A percentile compares a stretch with the other conserved stretches of the same genome.
Evolutionary conservation across 345 rosid genomes (phyloP).

Genomic region (Excoecaria agallocha): DNA sequence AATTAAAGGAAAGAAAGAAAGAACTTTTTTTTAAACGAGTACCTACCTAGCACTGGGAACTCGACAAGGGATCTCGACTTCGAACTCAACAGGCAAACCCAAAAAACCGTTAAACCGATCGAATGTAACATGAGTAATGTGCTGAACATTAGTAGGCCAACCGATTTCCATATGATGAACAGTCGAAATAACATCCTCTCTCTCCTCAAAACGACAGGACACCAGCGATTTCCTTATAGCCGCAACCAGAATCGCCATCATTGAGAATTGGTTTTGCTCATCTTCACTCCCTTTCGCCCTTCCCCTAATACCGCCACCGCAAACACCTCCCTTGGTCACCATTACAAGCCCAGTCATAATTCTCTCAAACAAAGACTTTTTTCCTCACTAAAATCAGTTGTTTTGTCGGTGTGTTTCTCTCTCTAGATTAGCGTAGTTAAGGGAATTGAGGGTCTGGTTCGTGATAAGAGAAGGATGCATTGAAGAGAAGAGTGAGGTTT

Average conservation of each 20-base stretch:
- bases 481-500: slow-evolving; percentile 23
- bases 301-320: slow-evolving; percentile 48
- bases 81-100: slow-evolving; percentile 91
- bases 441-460: neutral
- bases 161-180: slow-evolving; percentile 81
- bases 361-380: neutral
- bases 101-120: slow-evolving; percentile 90
- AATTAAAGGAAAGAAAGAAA: neutral
- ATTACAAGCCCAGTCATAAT: slow-evolving; percentile 82
- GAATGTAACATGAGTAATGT: slow-evolving; percentile 86
- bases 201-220: slow-evolving; percentile 68
- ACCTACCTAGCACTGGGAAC: slow-evolving; percentile 91
- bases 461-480: slow-evolving; percentile 23
- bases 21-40: neutral
- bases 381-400: neutral
- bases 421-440: neutral
- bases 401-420: no score
- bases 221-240: slow-evolving; percentile 87
- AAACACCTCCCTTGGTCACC: slow-evolving; percentile 77
- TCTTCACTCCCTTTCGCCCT: slow-evolving; percentile 41
- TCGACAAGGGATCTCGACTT: slow-evolving; percentile 89
- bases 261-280: slow-evolving; percentile 71
- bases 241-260: slow-evolving; percentile 55
- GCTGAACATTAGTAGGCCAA: slow-evolving; percentile 89
- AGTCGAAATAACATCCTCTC: slow-evolving; percentile 52